These are phyloP conservation scores for Colletotrichum sp. DNA, from an alignment of 2,329 filamentous ascomycete genomes.

Conservation along the genomic window DNA sequence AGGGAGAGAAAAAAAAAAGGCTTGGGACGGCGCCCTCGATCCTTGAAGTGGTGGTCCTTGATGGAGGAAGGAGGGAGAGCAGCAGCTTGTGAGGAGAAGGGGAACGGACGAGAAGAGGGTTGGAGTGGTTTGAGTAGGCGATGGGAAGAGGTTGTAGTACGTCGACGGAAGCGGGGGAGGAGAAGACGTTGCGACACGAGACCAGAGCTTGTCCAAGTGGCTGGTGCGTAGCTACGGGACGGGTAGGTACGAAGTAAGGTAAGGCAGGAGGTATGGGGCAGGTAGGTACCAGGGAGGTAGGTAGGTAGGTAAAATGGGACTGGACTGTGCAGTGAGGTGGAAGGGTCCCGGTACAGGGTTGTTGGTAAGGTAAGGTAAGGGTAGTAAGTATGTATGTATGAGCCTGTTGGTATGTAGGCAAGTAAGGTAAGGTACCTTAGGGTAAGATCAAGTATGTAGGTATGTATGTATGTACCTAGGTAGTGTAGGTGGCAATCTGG, in stretches of 20 bases:
- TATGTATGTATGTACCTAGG: background rate
- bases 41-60: slow-evolving; percentile 2
- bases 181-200: slow-evolving; percentile 24
- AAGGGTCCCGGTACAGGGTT: background rate
- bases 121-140: slow-evolving; percentile 22
- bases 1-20: background rate
- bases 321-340: background rate
- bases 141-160: slow-evolving; percentile 21
- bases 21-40: slow-evolving; percentile 4
- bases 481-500: slow-evolving; percentile 4
- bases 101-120: slow-evolving; percentile 14
- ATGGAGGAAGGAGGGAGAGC: background rate
- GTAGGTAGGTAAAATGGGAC: background rate
- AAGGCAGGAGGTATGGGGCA: background rate
- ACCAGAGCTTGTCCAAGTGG: slow-evolving; percentile 25
- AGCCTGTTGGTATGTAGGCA: background rate
- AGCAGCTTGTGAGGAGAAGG: slow-evolving; percentile 20
- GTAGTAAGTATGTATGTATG: background rate
- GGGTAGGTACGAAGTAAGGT: slow-evolving; percentile 15
- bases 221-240: slow-evolving; percentile 17
- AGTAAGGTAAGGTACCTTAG: background rate
- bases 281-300: background rate
- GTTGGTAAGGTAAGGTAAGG: background rate
- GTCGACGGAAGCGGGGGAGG: slow-evolving; percentile 21
- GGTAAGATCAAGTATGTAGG: background rate